Evolutionary conservation across 1,139 yeast species (phyloP), one percentile per base, ranked within the genome.

Genomic region (Protomyces pachydermus): DNA sequence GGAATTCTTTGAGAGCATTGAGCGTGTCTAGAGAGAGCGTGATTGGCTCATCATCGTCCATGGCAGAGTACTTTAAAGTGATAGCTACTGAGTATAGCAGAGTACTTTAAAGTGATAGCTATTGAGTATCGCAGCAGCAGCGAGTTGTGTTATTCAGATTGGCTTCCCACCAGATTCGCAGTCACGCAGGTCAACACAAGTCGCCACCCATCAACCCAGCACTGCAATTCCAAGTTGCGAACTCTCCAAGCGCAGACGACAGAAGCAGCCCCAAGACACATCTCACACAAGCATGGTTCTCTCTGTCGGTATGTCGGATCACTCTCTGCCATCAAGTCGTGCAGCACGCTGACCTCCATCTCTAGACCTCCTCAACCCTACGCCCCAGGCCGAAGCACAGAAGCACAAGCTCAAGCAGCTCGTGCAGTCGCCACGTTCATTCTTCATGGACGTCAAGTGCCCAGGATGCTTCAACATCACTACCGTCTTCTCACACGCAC

Each of bases 381-480:
- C 88, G 80, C 88, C 96, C 79, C 93, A 91, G 79, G 80, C 97
- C 73, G 98, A 93, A 86, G 91, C 90, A 77, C 87, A 85, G 81
- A 87, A 91, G 83, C 96, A 93, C 89, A 93, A 93, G 84, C 86
- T 91, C 79, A 93, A 93, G 91, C 86, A 88, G 77, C 88, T 93
- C 78, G 98, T 93, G 73, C 97, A 93, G 81, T 80, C 88, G 72
- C 98, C 98, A 82, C 90, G 98, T 85, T 91, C 98, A 70, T 93
- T 84, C 87, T 93, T 93, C 89, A 91, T 93, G 97, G 66, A 65
- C 32, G 66, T 66, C 61, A 66, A 66, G 63, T 66, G 72, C 83
- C 98, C 95, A 81, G 98, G 98, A 76, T 93, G 98, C 83, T 85
- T 93, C 80, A 88, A 87, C 86, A 93, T 93, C 84, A 91, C 98